Evolutionary conservation across 768 basidiomycete species (phyloP), one percentile per base, ranked within the genome.

Genomic region (Termitomyces sp.): DNA sequence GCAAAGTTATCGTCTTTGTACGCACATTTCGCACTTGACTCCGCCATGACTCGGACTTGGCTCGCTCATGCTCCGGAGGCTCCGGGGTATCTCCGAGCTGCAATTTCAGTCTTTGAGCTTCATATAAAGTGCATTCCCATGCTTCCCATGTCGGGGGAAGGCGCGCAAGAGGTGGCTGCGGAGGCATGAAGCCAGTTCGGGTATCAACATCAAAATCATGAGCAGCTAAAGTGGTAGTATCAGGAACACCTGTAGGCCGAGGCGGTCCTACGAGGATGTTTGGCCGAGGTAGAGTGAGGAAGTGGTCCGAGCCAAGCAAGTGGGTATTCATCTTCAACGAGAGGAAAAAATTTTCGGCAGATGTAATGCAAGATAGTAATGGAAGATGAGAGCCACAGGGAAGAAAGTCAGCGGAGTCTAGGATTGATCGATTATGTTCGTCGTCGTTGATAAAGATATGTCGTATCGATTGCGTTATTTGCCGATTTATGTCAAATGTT

Each of bases 171-270:
- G 94, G 94, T 0, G 85, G 82, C 14, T 83, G 76, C 0, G 90
- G 87, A 2, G 95, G 90, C 84, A 98, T 87, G 70, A 98, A 98
- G 0, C 96, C 95, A 0, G 93, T 92, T 16, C 85, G 77, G 10
- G 88, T 86, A 68, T 95, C 93, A 58, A 98, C 90, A 68, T 98
- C 94, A 75, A 93, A 98, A 73, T 91, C 89, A 60, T 89, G 86
- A 3, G 86, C 84, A 10, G 83, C 84, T 12, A 61, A 58, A 41
- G 65, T 66, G 27, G 65, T 62, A 41, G 65, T 66, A 59, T 66
- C 65, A 14, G 61, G 61, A 16, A 60, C 52, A 8, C 62, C 63
- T n/a, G 60, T 40, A 40, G 59, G 37, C 25, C 50, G 38, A 27
- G 50, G 57, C 4, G 57, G 48, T 27, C 62, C 62, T 32, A 52